These are phyloP conservation scores for Fusarium illudens DNA, from an alignment of 2,329 filamentous ascomycete species.

Conservation along the genomic window DNA sequence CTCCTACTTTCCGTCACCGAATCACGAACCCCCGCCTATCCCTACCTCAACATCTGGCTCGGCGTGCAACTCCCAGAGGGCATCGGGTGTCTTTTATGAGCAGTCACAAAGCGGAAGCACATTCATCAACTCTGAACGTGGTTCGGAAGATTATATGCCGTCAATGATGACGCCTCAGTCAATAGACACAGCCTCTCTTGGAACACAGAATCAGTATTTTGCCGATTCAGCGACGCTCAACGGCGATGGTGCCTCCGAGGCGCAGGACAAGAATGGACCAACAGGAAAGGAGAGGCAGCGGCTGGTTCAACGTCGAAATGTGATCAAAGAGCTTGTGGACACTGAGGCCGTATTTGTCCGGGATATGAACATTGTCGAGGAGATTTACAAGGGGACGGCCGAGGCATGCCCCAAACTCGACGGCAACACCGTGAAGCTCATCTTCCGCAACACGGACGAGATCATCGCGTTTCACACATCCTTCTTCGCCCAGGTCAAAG, in stretches of 20 bases:
- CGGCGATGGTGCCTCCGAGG: constrained; percentile 46
- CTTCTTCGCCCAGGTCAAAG: constrained; percentile 83
- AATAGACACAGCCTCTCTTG: constrained; percentile 56
- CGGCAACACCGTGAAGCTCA: constrained; percentile 82
- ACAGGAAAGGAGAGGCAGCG: constrained; percentile 70
- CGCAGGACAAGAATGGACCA: constrained; percentile 52
- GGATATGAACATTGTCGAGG: constrained; percentile 96
- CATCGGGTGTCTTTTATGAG: constrained; percentile 52
- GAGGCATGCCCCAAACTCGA: constrained; percentile 82
- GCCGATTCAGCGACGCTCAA: constrained; percentile 50
- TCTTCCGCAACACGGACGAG: constrained; percentile 93
- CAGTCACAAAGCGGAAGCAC: constrained; percentile 52
- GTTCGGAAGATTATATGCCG: constrained; percentile 57
- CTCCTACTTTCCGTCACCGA: constrained; percentile 52
- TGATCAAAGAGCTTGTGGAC: constrained; percentile 91
- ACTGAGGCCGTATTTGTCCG: constrained; percentile 91
- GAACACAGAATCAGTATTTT: constrained; percentile 52
- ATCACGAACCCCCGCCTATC: constrained; percentile 61
- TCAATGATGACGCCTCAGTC: constrained; percentile 57
- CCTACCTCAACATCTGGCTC: constrained; percentile 50
- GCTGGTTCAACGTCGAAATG: constrained; percentile 81
- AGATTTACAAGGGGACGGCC: constrained; percentile 96
- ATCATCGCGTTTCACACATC: constrained; percentile 85
- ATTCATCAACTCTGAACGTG: constrained; percentile 54
- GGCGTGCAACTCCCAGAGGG: constrained; percentile 53